These are phyloP conservation scores for Wickerhamiella bombiphila DNA, from an alignment of 805 yeast genomes.

Conservation along the genomic window DNA sequence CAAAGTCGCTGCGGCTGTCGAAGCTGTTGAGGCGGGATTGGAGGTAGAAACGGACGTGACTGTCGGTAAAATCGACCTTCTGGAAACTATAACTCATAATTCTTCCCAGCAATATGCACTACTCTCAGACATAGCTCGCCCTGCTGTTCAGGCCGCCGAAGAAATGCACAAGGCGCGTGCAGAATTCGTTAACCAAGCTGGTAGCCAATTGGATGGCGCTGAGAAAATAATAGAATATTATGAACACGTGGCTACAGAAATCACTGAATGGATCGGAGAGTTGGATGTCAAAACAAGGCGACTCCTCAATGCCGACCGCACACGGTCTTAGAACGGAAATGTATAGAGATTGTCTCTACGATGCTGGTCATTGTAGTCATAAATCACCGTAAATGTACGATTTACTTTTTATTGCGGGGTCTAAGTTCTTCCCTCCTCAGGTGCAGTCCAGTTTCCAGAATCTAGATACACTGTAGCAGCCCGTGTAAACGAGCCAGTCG, in stretches of 20 bases:
- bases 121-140: background rate
- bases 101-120: background rate
- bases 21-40: background rate
- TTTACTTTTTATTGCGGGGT: too few relatives aligned
- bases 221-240: background rate
- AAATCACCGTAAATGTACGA: too few relatives aligned
- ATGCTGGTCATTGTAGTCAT: too few relatives aligned
- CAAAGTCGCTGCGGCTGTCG: conserved; percentile 1
- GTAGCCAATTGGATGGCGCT: background rate
- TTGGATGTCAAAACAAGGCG: background rate
- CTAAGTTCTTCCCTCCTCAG: background rate
- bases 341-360: too few relatives aligned
- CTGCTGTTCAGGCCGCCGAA: background rate
- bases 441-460: conserved; percentile 2
- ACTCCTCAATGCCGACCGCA: background rate
- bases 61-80: background rate
- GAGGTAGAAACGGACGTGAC: conserved; percentile 2
- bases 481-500: conserved; percentile 4
- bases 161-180: background rate
- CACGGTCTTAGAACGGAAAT: too few relatives aligned
- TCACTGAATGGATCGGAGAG: background rate
- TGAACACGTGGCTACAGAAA: conserved; percentile 1
- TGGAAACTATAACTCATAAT: conserved; percentile 1
- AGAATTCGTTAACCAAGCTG: background rate
- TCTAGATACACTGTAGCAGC: conserved; percentile 1